A percentile compares a stretch with the other conserved stretches of the same genome.
These are phyloP conservation scores for Trifolium subterraneum DNA, from an alignment of 306 rosid genomes.

Conservation along the genomic window DNA sequence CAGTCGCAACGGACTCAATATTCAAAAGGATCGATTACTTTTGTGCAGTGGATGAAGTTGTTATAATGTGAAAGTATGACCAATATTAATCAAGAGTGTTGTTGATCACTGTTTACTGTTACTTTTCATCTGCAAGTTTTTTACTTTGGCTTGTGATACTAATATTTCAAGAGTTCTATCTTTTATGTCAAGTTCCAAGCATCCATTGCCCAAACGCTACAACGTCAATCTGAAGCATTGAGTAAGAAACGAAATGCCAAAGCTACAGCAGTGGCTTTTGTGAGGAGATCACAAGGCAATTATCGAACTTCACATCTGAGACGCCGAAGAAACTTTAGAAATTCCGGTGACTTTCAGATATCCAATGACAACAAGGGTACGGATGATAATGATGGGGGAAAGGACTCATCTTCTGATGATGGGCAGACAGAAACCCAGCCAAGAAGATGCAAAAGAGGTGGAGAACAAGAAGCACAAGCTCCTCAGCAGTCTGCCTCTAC, in stretches of 20 bases:
- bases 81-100: slow-evolving; percentile 19
- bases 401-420: slow-evolving; percentile 64
- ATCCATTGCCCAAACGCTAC: slow-evolving; percentile 69
- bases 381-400: slow-evolving; percentile 61
- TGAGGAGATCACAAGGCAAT: slow-evolving; percentile 62
- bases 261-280: slow-evolving; percentile 55
- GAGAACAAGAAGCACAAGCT: slow-evolving; percentile 58
- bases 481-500: slow-evolving; percentile 58
- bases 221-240: slow-evolving; percentile 67
- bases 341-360: slow-evolving; percentile 49
- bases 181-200: slow-evolving; percentile 66
- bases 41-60: slow-evolving; percentile 3
- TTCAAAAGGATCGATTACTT: slow-evolving; percentile 25
- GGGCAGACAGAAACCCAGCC: slow-evolving; percentile 62
- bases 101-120: slow-evolving; percentile 17
- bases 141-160: slow-evolving; percentile 32
- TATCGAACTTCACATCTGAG: slow-evolving; percentile 54
- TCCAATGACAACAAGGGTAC: slow-evolving; percentile 66
- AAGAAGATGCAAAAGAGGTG: slow-evolving; percentile 57
- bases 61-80: background rate
- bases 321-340: slow-evolving; percentile 57
- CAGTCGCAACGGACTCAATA: background rate
- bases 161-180: slow-evolving; percentile 33
- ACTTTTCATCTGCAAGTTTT: slow-evolving; percentile 6
- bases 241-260: slow-evolving; percentile 66